These are phyloP conservation scores for Triglochin maritima DNA, from an alignment of 106 monocot genomes.

Conservation along the genomic window DNA sequence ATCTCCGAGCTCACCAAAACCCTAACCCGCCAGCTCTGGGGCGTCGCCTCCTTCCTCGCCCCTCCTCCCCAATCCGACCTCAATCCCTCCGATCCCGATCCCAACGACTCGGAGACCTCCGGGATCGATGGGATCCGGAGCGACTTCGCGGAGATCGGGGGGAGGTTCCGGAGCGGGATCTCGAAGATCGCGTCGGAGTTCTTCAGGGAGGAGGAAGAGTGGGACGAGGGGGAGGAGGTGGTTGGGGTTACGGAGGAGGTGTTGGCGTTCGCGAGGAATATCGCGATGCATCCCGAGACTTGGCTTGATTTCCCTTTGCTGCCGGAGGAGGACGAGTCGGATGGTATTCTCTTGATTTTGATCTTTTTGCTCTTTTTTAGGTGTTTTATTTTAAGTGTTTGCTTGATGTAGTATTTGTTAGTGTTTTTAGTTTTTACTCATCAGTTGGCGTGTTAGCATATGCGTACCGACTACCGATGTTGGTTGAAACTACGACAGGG, in stretches of 20 bases:
- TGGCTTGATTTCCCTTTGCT: slow-evolving; percentile 89
- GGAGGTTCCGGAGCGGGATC: slow-evolving; percentile 59
- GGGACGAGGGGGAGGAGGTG: slow-evolving; percentile 22
- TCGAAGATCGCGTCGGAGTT: slow-evolving; percentile 77
- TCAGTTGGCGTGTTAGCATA: too few relatives aligned
- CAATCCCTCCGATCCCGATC: neutral
- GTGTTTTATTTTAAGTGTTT: neutral
- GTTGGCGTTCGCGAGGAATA: slow-evolving; percentile 80
- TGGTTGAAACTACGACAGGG: too few relatives aligned
- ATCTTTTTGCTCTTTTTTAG: neutral
- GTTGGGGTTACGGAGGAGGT: slow-evolving; percentile 92
- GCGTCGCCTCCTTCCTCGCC: slow-evolving; percentile 87
- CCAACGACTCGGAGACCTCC: slow-evolving; percentile 12
- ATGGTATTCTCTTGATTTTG: slow-evolving; percentile 26
- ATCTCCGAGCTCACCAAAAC: slow-evolving; percentile 78
- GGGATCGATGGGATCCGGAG: slow-evolving; percentile 49
- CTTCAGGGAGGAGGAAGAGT: slow-evolving; percentile 41
- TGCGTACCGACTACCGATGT: too few relatives aligned
- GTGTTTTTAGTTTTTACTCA: too few relatives aligned
- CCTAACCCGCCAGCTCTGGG: slow-evolving; percentile 75
- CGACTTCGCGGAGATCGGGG: slow-evolving; percentile 79
- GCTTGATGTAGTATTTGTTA: too few relatives aligned
- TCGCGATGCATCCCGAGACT: slow-evolving; percentile 95
- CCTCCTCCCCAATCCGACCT: slow-evolving; percentile 34
- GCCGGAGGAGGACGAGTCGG: slow-evolving; percentile 61